Evolutionary conservation across 2,329 filamentous ascomycete genomes (phyloP).

Genomic region (Epichloe gansuensis): DNA sequence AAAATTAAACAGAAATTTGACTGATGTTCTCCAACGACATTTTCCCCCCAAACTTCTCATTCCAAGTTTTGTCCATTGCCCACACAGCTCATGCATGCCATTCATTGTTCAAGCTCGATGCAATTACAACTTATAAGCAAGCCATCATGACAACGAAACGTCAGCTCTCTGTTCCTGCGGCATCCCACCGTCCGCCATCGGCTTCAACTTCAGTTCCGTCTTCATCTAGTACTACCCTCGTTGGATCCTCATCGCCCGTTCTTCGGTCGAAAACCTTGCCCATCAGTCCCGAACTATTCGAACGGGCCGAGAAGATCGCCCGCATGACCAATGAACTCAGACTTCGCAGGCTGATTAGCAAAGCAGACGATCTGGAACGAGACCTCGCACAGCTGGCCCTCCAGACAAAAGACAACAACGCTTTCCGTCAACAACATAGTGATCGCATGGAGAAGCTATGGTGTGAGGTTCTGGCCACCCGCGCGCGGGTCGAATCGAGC

Average conservation of each 20-base stretch:
- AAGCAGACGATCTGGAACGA: constrained; percentile 18
- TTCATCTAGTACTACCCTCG: not conserved
- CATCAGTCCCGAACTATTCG: constrained; percentile 7
- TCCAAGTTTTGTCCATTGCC: too few relatives aligned
- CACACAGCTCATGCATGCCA: too few relatives aligned
- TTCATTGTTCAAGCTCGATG: not conserved
- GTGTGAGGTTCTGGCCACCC: constrained; percentile 20
- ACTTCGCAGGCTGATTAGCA: constrained; percentile 16
- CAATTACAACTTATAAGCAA: not conserved
- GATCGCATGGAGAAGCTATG: constrained; percentile 16
- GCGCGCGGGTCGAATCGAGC: constrained; percentile 13
- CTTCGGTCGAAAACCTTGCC: not conserved
- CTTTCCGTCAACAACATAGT: constrained; percentile 18
- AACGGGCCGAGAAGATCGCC: constrained; percentile 21
- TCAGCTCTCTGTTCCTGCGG: constrained; percentile 5
- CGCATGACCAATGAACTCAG: constrained; percentile 25
- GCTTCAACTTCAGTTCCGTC: not conserved
- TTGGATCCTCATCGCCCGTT: not conserved
- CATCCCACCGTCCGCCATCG: not conserved
- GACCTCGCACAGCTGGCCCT: constrained; percentile 16
- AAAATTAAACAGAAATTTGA: not conserved
- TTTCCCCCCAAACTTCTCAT: too few relatives aligned
- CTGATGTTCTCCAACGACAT: too few relatives aligned
- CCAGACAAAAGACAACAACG: constrained; percentile 15
- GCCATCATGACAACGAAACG: constrained; percentile 3